Evolutionary conservation across 2,329 filamentous ascomycete genomes (phyloP), one percentile per base, ranked within the genome.

Genomic region (Celoporthe dispersa): DNA sequence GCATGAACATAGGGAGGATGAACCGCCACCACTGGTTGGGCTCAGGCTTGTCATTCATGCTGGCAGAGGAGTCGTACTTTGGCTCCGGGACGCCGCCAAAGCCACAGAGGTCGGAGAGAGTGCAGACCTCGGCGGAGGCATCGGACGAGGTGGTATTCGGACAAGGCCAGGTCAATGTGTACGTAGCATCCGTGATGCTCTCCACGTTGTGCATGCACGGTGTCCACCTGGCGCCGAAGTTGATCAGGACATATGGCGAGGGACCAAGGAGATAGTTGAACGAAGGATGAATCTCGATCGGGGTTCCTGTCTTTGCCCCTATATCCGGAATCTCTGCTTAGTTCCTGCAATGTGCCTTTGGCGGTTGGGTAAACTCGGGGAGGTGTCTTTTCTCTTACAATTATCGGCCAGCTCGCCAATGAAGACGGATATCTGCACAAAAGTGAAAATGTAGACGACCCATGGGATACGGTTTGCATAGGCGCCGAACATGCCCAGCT

Each of bases 231-330:
- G 94, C 93, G 70, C 96, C 96, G 93, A 99, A 97, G 80, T 97
- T 97, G 83, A 98, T 97, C 76, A 97, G 88, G 33, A 98, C 89
- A 75, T 94, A 93, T 1, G 91, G 88, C 6, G 94, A 97, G 0
- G 96, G 96, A 0, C 96, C 96, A 77, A 99, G 97, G 94, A 99
- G 97, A 70, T 93, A 92, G 81, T 98, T 99, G 83, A 99, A 97
- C 22, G 86, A 87, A 1, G 96, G 96, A 68, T 95, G 88, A 66
- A 90, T 94, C 82, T 90, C 87, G 77, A 94, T 93, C 28, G 91
- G 87, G 33, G 91, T 91, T 67, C 92, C 92, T 0, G 95, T 98
- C 39, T 94, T 82, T 74, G 91, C 86, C 66, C 86, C 92, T 94
- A 73, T 16, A 59, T 39, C 14, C 7, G 22, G 57, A 11, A 22